These are phyloP conservation scores for Phytophthora pinifolia DNA, from an alignment of 352 stramenopile species.

Conservation along the genomic window DNA sequence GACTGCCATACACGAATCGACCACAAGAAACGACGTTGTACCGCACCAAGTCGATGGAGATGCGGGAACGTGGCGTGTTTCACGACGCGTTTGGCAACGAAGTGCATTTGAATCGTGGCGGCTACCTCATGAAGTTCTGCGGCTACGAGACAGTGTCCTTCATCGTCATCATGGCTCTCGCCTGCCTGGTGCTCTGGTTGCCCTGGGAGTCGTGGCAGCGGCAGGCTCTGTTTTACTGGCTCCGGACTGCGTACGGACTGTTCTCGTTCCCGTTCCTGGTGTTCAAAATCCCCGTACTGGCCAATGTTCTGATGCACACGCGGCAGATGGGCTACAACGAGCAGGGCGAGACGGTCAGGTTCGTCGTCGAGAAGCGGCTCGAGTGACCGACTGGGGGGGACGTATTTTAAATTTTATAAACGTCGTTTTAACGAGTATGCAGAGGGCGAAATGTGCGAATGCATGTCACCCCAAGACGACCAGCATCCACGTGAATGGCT, in stretches of 20 bases:
- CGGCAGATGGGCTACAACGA: conserved; percentile 85
- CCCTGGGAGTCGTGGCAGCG: conserved; percentile 79
- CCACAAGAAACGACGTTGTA: conserved; percentile 57
- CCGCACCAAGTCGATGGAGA: conserved; percentile 50
- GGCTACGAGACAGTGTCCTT: conserved; percentile 87
- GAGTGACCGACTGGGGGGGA: conserved; percentile 16
- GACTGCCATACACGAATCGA: conserved; percentile 76
- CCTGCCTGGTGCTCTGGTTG: conserved; percentile 59
- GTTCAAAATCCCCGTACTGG: conserved; percentile 87
- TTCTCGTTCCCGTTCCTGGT: conserved; percentile 87
- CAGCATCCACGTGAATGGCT: neutral
- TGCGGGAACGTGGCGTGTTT: conserved; percentile 47
- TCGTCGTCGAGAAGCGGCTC: conserved; percentile 41
- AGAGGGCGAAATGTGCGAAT: conserved; percentile 9
- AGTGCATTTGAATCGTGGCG: conserved; percentile 74
- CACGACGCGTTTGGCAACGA: conserved; percentile 83
- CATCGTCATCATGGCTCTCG: conserved; percentile 64
- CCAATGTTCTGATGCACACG: conserved; percentile 84
- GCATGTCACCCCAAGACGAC: conserved; percentile 11
- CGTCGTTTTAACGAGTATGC: conserved; percentile 17
- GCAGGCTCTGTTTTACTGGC: conserved; percentile 86
- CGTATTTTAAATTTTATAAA: conserved; percentile 33
- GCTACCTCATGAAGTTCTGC: conserved; percentile 87
- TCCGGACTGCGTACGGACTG: conserved; percentile 82
- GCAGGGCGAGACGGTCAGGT: conserved; percentile 67